Base-by-base conservation (phyloP, 2,329 filamentous ascomycete genomes). In the Ophiocordyceps polyrhachis-furcata region DNA sequence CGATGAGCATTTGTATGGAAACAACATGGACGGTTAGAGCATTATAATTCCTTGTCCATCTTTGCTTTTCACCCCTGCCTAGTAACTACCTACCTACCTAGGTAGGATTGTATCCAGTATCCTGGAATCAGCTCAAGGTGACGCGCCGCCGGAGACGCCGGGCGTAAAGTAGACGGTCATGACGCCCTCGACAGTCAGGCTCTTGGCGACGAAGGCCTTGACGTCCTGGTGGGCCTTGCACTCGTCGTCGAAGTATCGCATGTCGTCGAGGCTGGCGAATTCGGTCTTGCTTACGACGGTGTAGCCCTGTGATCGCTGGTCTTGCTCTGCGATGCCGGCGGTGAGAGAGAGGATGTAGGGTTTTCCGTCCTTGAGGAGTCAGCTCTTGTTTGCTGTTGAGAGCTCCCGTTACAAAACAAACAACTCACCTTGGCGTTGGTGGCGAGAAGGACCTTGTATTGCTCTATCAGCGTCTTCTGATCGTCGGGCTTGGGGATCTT, bases 241-340 rank as follows among this genome's bases (percentile, higher is more conserved):
- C 45, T 56, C 65, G 11, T 66, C 64, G 56, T 84, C 80, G 57
- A 83, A 85, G 62, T 73, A 85, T 51, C 73, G 67, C 73, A 84
- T 76, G 57, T 84, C 81, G 13, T 78, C 78, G 45, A 76, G 53
- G 47, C 62, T 77, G 41, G 70, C 69, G 55, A 85, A 85, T 42
- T 73, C 71, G 38, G 71, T 76, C 57, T 76, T 72, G 43, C 72
- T 73, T 15, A 74, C 68, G 44, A 84, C 54, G 8, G 76, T 83
- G 64, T 70, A 83, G 40, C 79, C 81, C 58, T 80, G 72, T 51
- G 67, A 69, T 28, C 79, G 73, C 17, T 70, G 63, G 52, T 82
- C 76, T 9, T 70, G 65, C 49, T 74, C 62, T 9, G 71, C 67
- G 20, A 63, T 58, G 29, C 72, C 72, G 14, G 72, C 76, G 60